These are phyloP conservation scores for Microbotryomycetes sp. DNA, from an alignment of 1,284 basidiomycete genomes.

Conservation along the genomic window DNA sequence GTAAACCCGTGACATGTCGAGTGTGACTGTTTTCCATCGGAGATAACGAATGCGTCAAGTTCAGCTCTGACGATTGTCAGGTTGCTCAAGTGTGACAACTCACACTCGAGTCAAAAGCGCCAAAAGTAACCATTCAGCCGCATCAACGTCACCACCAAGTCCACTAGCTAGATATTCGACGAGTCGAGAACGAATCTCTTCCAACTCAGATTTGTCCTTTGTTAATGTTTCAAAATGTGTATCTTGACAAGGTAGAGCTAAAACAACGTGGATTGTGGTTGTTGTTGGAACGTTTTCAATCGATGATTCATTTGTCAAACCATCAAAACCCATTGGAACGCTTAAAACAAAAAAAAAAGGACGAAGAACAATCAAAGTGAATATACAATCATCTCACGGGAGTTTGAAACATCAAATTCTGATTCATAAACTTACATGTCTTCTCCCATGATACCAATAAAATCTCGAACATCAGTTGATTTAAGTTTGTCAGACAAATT, in stretches of 20 bases:
- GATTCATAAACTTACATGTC: slow-evolving; percentile 19
- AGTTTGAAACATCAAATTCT: no score
- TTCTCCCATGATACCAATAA: slow-evolving; percentile 35
- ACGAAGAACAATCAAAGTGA: background rate
- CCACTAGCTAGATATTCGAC: slow-evolving; percentile 63
- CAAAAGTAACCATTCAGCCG: slow-evolving; percentile 71
- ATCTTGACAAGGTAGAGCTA: slow-evolving; percentile 12
- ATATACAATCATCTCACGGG: no score
- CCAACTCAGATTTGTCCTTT: background rate
- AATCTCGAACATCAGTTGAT: slow-evolving; percentile 33
- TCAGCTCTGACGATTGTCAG: background rate
- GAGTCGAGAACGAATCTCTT: slow-evolving; percentile 50
- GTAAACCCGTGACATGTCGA: slow-evolving; percentile 55
- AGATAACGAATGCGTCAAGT: background rate
- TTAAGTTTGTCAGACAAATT: slow-evolving; percentile 26
- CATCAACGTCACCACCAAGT: slow-evolving; percentile 59
- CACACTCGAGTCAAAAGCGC: slow-evolving; percentile 61
- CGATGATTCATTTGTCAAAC: slow-evolving; percentile 4
- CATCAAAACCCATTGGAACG: slow-evolving; percentile 17
- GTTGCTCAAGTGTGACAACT: no score
- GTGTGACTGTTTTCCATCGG: slow-evolving; percentile 52
- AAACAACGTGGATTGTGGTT: slow-evolving; percentile 29
- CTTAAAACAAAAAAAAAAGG: background rate
- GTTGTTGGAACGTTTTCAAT: slow-evolving; percentile 2
- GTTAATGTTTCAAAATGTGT: no score